Percentiles rank a stretch among this genome's conserved stretches.
These are phyloP conservation scores for Paramecium primaurelia DNA, from an alignment of 73 alveolate species.

Conservation along the genomic window DNA sequence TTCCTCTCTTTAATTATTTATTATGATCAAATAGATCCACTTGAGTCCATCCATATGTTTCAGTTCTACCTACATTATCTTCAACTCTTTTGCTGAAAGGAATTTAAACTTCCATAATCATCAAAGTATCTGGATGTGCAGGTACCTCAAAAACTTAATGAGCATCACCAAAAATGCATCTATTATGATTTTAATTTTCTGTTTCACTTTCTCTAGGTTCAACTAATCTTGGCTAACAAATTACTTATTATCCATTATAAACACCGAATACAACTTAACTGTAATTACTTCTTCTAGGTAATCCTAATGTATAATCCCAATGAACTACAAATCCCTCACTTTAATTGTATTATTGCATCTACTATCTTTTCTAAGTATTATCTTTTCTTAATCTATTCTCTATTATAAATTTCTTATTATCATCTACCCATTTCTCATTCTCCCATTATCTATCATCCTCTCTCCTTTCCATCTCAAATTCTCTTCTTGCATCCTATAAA, in stretches of 20 bases:
- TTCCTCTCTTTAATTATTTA: conserved; percentile 74
- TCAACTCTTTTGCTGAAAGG: conserved; percentile 69
- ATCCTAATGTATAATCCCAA: conserved; percentile 83
- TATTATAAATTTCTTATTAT: conserved; percentile 73
- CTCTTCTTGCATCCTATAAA: conserved; percentile 79
- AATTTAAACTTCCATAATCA: conserved; percentile 80
- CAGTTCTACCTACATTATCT: conserved; percentile 49
- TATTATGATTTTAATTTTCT: conserved; percentile 61
- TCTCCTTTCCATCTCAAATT: conserved; percentile 78
- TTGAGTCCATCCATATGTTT: conserved; percentile 83
- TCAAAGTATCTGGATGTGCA: conserved; percentile 71
- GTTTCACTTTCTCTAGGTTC: conserved; percentile 79
- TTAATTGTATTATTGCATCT: conserved; percentile 33
- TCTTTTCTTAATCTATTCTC: conserved; percentile 74
- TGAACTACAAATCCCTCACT: conserved; percentile 72
- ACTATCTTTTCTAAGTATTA: conserved; percentile 25
- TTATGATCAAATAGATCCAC: conserved; percentile 77
- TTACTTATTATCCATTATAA: conserved; percentile 75
- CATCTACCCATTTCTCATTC: conserved; percentile 87
- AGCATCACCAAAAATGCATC: conserved; percentile 68
- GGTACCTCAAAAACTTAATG: conserved; percentile 69
- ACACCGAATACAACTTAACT: conserved; percentile 80
- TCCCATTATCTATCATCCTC: conserved; percentile 70
- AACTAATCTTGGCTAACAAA: conserved; percentile 83
- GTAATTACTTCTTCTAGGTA: conserved; percentile 70